phyloP scores from a whole-genome alignment of 352 stramenopile genomes.

The Paralagenidium karlingii region DNA sequence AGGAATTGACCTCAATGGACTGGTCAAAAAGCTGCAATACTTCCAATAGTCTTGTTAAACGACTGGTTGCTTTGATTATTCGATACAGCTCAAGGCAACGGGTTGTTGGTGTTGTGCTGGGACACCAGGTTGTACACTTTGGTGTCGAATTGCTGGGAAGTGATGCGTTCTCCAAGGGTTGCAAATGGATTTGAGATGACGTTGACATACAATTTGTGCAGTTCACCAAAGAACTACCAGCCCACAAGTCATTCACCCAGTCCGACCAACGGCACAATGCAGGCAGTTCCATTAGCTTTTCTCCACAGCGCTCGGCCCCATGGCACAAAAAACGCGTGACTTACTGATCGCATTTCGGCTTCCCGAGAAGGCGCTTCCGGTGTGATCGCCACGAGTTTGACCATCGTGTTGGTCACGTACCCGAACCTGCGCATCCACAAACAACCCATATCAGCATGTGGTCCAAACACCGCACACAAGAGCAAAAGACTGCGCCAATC shows the following conservation, averaged over 20 bases:
- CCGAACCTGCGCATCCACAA: too few species aligned
- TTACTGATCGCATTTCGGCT: conserved; percentile 60
- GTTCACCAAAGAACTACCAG: conserved; percentile 63
- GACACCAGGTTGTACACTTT: conserved; percentile 62
- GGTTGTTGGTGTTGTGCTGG: conserved; percentile 35
- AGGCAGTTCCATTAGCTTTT: too few species aligned
- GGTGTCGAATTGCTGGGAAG: conserved; percentile 67
- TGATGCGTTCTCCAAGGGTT: conserved; percentile 68
- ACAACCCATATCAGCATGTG: not conserved
- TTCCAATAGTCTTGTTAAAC: too few species aligned
- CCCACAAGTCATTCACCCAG: not conserved
- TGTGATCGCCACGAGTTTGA: conserved; percentile 74
- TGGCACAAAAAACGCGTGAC: not conserved
- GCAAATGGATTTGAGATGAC: conserved; percentile 79
- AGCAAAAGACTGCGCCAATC: not conserved
- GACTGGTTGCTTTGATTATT: too few species aligned
- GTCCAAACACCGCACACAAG: not conserved
- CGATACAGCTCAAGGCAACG: not conserved
- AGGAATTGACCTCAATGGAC: too few species aligned
- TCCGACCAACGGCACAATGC: not conserved
- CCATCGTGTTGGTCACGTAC: conserved; percentile 79
- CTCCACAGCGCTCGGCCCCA: not conserved
- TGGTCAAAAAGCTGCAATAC: too few species aligned
- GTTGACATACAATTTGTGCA: conserved; percentile 83
- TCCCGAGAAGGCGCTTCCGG: conserved; percentile 64